Conservation (phyloP, 2,329 filamentous ascomycete species). For the Fusarium protoensiforme region DNA sequence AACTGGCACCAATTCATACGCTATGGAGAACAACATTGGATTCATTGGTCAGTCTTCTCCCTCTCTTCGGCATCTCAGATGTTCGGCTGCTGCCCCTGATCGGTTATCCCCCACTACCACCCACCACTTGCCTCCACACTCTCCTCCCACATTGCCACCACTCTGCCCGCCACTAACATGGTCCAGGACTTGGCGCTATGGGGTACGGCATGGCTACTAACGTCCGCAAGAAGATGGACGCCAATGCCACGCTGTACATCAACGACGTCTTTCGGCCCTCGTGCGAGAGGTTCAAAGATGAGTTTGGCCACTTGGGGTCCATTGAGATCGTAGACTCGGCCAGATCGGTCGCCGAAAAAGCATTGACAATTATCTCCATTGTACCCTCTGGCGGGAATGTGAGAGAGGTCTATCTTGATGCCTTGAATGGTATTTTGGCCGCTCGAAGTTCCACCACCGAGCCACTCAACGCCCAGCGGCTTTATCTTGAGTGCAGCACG, state of each 20-base stretch:
- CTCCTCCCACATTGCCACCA: too few relatives aligned
- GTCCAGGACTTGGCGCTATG: constrained; percentile 1
- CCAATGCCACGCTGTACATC: not conserved
- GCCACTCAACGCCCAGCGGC: not conserved
- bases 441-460: not conserved
- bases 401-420: constrained; percentile 5
- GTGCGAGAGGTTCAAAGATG: not conserved
- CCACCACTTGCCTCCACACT: too few relatives aligned
- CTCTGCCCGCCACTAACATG: too few relatives aligned
- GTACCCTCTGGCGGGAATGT: constrained; percentile 1
- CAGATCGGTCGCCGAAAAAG: not conserved
- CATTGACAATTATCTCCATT: not conserved
- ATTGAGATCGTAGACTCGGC: constrained; percentile 1
- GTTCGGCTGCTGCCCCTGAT: too few relatives aligned
- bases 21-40: too few relatives aligned
- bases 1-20: too few relatives aligned
- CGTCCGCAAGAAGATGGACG: not conserved
- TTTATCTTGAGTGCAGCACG: constrained; percentile 11
- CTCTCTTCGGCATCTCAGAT: too few relatives aligned
- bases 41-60: too few relatives aligned
- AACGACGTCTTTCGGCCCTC: not conserved
- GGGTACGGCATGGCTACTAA: constrained; percentile 4
- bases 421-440: not conserved
- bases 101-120: too few relatives aligned
- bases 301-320: not conserved